Base-by-base conservation (phyloP, 2,329 filamentous ascomycete genomes). In the Diaporthe destruens region DNA sequence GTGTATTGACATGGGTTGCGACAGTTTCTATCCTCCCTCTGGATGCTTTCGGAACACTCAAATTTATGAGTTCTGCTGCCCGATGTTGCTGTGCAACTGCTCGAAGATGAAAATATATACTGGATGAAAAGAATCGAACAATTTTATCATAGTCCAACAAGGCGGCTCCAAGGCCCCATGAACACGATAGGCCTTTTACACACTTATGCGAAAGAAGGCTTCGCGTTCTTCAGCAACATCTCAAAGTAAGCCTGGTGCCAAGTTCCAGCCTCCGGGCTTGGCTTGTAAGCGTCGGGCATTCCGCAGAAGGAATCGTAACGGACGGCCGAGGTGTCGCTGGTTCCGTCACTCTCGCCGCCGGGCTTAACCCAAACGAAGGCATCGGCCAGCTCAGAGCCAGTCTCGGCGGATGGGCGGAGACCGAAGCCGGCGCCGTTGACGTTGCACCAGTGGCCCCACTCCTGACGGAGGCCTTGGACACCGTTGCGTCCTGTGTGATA, bases 301-400 rank as follows among this genome's bases (percentile, higher is more conserved):
- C 81, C 81, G 76, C 81, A 83, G 79, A 82, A 82, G 74, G 76
- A 78, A 77, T 82, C 81, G 76, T 81, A 83, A 69, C 81, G 79
- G 56, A 42, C 71, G 55, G 81, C 81, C 42, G 77, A 79, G 53
- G 71, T 75, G 78, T 82, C 81, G 76, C 79, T 80, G 56, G 81
- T 83, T n/a, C 82, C 82, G 69, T 84, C 80, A 20, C 79, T 93
- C 80, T 87, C 85, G 73, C 85, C 85, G 76, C 90, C 89, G 20
- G 90, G 90, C 85, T 92, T 92, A 77, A 91, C 83, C 90, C 90
- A 92, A 63, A 92, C 90, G 75, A 92, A 90, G 47, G 89, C 88
- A 80, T 92, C 90, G 68, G 86, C 85, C 25, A 90, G 84, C 8
- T 82, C 78, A 76, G 87, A 83, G 56, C 87, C 88, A n/a, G 89